These are phyloP conservation scores for Candida methanosorbosa DNA, from an alignment of 805 yeast species.

Conservation along the genomic window DNA sequence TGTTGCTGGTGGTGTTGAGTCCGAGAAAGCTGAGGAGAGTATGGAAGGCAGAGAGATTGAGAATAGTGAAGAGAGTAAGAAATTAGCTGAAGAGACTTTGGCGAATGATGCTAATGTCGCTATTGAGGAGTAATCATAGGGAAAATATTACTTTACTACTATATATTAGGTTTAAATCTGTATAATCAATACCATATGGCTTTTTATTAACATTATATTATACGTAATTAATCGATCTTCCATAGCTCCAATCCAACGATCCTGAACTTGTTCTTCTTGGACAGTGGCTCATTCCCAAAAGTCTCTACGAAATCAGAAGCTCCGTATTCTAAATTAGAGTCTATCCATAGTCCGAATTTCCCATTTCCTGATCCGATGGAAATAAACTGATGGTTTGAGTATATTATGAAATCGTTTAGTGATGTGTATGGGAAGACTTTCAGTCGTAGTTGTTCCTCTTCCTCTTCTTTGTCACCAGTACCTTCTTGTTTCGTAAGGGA, in stretches of 20 bases:
- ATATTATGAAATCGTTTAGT: constrained; percentile 74
- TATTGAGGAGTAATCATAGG: no score
- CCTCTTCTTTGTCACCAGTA: constrained; percentile 4
- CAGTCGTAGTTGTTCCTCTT: constrained; percentile 35
- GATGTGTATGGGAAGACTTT: constrained; percentile 87
- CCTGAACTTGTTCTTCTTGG: constrained; percentile 47
- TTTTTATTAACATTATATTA: neutral
- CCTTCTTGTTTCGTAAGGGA: neutral
- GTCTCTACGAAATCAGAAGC: constrained; percentile 74
- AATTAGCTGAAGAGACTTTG: no score
- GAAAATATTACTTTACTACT: no score
- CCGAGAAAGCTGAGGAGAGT: no score
- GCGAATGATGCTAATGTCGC: no score
- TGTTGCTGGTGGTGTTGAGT: no score
- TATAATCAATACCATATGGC: no score
- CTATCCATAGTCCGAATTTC: constrained; percentile 86
- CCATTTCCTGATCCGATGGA: constrained; percentile 93
- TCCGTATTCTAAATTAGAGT: constrained; percentile 64
- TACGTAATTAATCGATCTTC: constrained; percentile 41
- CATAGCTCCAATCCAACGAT: constrained; percentile 79
- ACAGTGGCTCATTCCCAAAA: constrained; percentile 79
- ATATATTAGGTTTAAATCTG: no score
- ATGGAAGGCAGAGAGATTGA: no score
- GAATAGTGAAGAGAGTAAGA: no score
- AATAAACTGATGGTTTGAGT: constrained; percentile 67